Percentiles rank a stretch among this genome's conserved stretches.
Conservation (phyloP, 257 asterid species). For the Perilla frutescens region DNA sequence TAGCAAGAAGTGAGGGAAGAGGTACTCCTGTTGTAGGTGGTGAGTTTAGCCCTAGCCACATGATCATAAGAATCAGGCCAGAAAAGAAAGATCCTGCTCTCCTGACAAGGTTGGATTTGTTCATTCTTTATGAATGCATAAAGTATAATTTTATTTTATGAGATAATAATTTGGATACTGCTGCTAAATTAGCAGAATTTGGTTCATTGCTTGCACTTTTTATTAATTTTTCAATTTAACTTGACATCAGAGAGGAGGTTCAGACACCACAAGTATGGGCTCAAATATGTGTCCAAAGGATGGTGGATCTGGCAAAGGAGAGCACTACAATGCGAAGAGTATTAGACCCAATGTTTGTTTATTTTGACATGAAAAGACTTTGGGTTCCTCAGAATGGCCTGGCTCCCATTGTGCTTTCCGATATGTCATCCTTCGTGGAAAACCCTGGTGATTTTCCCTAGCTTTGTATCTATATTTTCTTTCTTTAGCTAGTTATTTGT, state of each 20-base stretch:
- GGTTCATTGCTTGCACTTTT: conserved; percentile 8
- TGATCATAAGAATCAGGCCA: conserved; percentile 60
- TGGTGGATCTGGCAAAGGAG: conserved; percentile 90
- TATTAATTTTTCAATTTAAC: conserved; percentile 16
- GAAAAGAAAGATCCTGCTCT: conserved; percentile 81
- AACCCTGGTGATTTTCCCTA: conserved; percentile 62
- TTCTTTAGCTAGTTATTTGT: conserved; percentile 13
- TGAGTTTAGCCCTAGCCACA: conserved; percentile 69
- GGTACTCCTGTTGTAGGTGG: conserved; percentile 58
- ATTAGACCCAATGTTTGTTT: conserved; percentile 85
- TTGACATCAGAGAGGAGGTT: conserved; percentile 73
- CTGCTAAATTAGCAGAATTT: conserved; percentile 20
- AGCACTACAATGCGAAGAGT: conserved; percentile 88
- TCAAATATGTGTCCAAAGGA: conserved; percentile 84
- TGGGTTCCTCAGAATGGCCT: conserved; percentile 83
- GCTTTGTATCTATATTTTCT: conserved; percentile 5
- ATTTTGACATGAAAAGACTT: conserved; percentile 72
- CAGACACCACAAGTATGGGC: conserved; percentile 94
- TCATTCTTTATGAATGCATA: conserved; percentile 13
- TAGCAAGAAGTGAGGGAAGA: conserved; percentile 90
- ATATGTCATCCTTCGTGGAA: conserved; percentile 79
- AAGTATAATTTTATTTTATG: conserved; percentile 2
- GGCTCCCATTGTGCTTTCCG: conserved; percentile 75
- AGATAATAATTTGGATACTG: conserved; percentile 2
- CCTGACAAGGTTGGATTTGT: conserved; percentile 62